A percentile compares a stretch with the other conserved stretches of the same genome.
phyloP scores from a whole-genome alignment of 2,329 filamentous ascomycete species.

The Fusarium equiseti region DNA sequence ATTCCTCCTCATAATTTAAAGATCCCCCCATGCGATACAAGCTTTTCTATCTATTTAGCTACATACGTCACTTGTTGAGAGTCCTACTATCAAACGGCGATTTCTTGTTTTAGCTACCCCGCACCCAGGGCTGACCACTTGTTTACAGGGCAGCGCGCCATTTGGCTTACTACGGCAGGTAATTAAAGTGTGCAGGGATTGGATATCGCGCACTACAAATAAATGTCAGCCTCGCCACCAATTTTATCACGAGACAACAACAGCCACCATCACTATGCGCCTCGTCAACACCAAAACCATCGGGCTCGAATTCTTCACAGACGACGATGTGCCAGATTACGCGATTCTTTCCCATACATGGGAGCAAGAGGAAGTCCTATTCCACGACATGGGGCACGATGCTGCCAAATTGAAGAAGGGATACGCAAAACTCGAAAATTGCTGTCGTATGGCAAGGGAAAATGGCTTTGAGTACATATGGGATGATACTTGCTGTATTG shows the following conservation, averaged over 20 bases:
- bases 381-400: constrained; percentile 8
- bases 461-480: constrained; percentile 30
- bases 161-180: neutral
- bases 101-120: neutral
- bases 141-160: neutral
- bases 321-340: constrained; percentile 3
- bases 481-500: constrained; percentile 43
- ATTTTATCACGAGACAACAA: accelerated
- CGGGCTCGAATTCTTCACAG: neutral
- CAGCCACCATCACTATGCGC: constrained; percentile 1
- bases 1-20: too few relatives aligned
- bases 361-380: constrained; percentile 16
- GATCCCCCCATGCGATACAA: too few relatives aligned
- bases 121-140: neutral
- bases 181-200: neutral
- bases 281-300: constrained; percentile 25
- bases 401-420: neutral
- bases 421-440: constrained; percentile 27
- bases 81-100: neutral
- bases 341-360: constrained; percentile 23
- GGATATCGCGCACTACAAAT: neutral
- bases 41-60: too few relatives aligned
- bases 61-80: too few relatives aligned
- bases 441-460: constrained; percentile 1
- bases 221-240: neutral